Evolutionary conservation across 257 asterid genomes (phyloP), one percentile per base, ranked within the genome.

Genomic region (Rhazya stricta): DNA sequence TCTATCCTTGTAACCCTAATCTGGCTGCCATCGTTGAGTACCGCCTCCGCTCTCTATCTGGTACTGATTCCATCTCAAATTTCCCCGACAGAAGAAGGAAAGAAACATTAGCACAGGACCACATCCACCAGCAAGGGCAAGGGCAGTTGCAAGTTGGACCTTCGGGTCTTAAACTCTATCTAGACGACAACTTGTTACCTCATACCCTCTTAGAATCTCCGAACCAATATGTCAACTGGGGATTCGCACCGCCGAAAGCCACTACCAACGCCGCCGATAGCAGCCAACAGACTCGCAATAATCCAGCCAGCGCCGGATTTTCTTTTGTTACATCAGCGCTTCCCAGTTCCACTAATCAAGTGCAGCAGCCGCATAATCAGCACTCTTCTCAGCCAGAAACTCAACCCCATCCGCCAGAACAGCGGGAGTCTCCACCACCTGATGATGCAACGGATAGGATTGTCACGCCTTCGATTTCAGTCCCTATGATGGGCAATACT

Each of bases 1-100:
- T 94, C 36, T 91, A 90, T 79, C 97, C 99, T 25, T 94, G 91
- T 79, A 92, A 94, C 85, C 99, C 99, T 67, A 89, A 84, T 80
- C 93, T 94, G 23, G 97, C 97, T 37, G 79, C 88, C 29, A 77
- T 94, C 18, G 86, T 94, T 16, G 99, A 94, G 77, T 85, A 87
- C 23, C 63, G 97, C 56, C 98, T 94, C 74, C 91, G 96, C 45
- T 86, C 97, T 67, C 96, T 94, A 65, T 72, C 86, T 13, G 57
- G 78, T 48, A 23, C 70, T 3, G 79, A 71, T 41, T 46, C 54
- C 53, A 9, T 19, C 37, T 11, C 77, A 32, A 34, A 27, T 41
- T 41, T 5, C 61, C 23, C 73, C 23, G 73, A 80, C 57, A 61
- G 79, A 32, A 60, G 86, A 69, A 77, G 82, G 42, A 79, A 75